These are phyloP conservation scores for Mrakia blollopis DNA, from an alignment of 768 basidiomycete species.

Conservation along the genomic window DNA sequence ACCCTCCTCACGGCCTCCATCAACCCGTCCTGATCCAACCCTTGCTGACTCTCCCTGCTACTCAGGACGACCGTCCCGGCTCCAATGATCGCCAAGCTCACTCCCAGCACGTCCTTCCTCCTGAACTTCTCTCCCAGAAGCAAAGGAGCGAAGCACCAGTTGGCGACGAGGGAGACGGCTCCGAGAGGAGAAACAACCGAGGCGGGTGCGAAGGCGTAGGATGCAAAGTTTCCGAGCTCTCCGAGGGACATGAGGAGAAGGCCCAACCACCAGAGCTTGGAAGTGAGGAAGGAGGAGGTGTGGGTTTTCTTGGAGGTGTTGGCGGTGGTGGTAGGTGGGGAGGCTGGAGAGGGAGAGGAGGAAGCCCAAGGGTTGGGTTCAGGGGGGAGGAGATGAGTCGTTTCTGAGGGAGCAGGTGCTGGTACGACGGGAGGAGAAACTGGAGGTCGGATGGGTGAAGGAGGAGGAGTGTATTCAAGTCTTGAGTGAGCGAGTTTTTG, in stretches of 20 bases:
- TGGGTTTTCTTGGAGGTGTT: not conserved
- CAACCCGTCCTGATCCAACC: constrained; percentile 63
- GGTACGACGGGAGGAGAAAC: not conserved
- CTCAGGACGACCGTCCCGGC: constrained; percentile 88
- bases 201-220: constrained; percentile 83
- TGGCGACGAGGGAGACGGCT: constrained; percentile 87
- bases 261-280: constrained; percentile 66
- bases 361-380: not conserved
- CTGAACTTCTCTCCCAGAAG: constrained; percentile 60
- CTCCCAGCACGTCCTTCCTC: constrained; percentile 51
- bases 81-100: constrained; percentile 74
- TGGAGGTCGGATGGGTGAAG: not conserved
- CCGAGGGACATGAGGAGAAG: constrained; percentile 85
- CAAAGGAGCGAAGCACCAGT: constrained; percentile 86
- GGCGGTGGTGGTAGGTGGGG: not conserved
- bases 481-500: constrained; percentile 87
- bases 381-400: not conserved
- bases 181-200: constrained; percentile 92
- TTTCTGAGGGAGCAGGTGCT: not conserved
- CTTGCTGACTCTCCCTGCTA: constrained; percentile 47
- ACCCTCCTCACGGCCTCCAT: constrained; percentile 63
- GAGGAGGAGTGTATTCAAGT: constrained; percentile 44
- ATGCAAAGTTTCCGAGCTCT: constrained; percentile 78
- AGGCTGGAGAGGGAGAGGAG: not conserved
- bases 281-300: constrained; percentile 2